Base-by-base conservation (phyloP, 1,139 yeast species). In the Pichia sp. region DNA sequence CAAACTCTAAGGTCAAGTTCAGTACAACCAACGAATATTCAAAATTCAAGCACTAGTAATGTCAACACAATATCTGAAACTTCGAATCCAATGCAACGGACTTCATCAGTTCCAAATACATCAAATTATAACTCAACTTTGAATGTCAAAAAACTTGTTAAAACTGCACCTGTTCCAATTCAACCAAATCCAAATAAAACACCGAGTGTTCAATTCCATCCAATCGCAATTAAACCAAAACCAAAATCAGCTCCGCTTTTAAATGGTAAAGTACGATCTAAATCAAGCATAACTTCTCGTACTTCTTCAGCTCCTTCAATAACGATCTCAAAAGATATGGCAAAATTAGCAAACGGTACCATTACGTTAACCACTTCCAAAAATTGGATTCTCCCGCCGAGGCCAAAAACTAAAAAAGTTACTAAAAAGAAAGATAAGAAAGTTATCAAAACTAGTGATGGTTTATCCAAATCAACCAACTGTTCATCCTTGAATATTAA, bases 321-420 rank as follows among this genome's bases (percentile, higher is more conserved):
- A 14, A 39, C 56, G 27, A 46, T 44, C 14, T 57, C 60, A 33
- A 57, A 55, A 47, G 44, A 55, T 19, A 56, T 58, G 27, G 46
- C 55, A 28, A 51, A 52, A 42, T 28, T 42, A 16, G 28, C n/a
- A 28, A 48, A 48, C 19, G 47, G 34, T 36, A 42, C 55, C 1
- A 63, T 62, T 16, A 61, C 61, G 5, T 53, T 66, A 44, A 61
- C 67, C n/a, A 59, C 84, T 3, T 75, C 81, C 41, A 78, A 77
- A 56, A 74, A 76, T 57, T 81, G 87, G 87, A 82, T 81, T 2
- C 66, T 81, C 44, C 87, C 86, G 2, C 86, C 86, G 2, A 67
- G 86, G 50, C 85, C 86, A 2, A 72, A 84, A 51, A 83, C 84
- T 0, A 84, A 84, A 14, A 69, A 84, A 49, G 48, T 49, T 0